These are phyloP conservation scores for Aspergillus hortae DNA, from an alignment of 2,329 filamentous ascomycete genomes.

Conservation along the genomic window DNA sequence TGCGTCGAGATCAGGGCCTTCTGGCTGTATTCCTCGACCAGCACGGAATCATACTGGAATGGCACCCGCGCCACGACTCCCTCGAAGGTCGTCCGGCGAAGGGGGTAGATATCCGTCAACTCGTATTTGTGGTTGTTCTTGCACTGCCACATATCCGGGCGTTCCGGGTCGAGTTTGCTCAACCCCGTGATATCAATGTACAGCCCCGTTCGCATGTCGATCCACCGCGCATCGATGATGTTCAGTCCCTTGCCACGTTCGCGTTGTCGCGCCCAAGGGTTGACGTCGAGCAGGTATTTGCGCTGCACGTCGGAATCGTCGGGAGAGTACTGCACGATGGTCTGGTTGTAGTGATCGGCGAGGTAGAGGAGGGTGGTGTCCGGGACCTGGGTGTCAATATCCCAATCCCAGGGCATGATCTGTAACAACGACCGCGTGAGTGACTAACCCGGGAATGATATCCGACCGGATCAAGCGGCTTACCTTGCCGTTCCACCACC, in stretches of 20 bases:
- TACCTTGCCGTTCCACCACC: constrained; percentile 78
- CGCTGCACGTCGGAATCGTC: constrained; percentile 43
- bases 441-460: background rate
- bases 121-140: constrained; percentile 75
- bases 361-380: constrained; percentile 64
- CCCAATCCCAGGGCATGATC: constrained; percentile 80
- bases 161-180: constrained; percentile 60
- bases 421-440: constrained; percentile 23
- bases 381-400: constrained; percentile 77
- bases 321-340: constrained; percentile 49
- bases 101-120: constrained; percentile 69
- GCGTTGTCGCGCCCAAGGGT: constrained; percentile 63
- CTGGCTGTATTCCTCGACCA: constrained; percentile 38
- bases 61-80: constrained; percentile 68
- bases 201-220: constrained; percentile 70
- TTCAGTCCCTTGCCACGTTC: constrained; percentile 66
- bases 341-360: constrained; percentile 65
- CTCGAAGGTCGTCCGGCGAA: constrained; percentile 72
- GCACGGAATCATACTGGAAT: constrained; percentile 38
- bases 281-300: constrained; percentile 71
- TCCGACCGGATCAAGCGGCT: background rate
- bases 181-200: constrained; percentile 82
- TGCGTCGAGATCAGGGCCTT: constrained; percentile 31
- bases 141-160: constrained; percentile 69
- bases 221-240: constrained; percentile 81